A percentile compares a stretch with the other conserved stretches of the same genome.
phyloP scores from a whole-genome alignment of 129 eudicot genomes.

The Solidago caesia region DNA sequence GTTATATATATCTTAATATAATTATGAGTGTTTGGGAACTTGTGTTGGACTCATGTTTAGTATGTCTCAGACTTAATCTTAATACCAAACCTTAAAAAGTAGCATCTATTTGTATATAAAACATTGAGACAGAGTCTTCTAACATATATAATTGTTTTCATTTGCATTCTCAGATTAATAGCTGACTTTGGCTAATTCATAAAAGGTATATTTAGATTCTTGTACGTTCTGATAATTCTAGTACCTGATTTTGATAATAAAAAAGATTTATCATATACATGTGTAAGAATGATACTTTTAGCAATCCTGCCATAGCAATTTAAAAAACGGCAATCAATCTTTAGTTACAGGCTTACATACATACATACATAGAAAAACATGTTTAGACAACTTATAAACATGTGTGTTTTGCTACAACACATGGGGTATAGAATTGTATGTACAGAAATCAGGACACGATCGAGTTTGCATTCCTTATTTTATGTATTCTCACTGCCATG shows the following conservation, averaged over 20 bases:
- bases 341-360: constrained; percentile 29
- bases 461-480: constrained; percentile 14
- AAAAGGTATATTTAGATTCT: background rate
- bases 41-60: background rate
- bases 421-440: constrained; percentile 37
- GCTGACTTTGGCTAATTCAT: background rate
- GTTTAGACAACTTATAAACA: constrained; percentile 37
- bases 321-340: constrained; percentile 14
- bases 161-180: no score
- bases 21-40: background rate
- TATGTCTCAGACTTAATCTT: background rate
- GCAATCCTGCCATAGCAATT: constrained; percentile 12
- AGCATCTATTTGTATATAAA: background rate
- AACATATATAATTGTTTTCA: no score
- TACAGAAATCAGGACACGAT: constrained; percentile 29
- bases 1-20: no score
- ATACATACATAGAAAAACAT: constrained; percentile 25
- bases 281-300: constrained; percentile 5
- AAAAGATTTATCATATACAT: background rate
- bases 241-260: background rate
- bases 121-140: background rate
- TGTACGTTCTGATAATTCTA: background rate
- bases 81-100: background rate
- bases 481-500: constrained; percentile 17
- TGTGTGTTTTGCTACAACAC: constrained; percentile 34